Evolutionary conservation across 495 filamentous ascomycete genomes (phyloP).

Genomic region (Sordaria brevicollis): DNA sequence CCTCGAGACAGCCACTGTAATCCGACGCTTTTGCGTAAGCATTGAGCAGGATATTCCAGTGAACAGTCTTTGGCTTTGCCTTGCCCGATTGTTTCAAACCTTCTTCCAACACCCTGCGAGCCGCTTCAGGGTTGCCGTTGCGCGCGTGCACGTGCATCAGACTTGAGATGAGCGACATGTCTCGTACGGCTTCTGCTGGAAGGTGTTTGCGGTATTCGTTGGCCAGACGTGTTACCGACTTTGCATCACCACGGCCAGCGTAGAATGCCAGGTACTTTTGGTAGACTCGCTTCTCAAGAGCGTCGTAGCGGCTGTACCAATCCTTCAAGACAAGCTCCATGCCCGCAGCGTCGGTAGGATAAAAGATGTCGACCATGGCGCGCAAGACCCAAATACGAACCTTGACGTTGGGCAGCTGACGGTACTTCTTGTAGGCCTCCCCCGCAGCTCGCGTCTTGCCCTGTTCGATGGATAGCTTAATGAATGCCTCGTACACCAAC

Average conservation of each 20-base stretch:
- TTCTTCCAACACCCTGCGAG: constrained; percentile 48
- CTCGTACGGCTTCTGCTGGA: constrained; percentile 25
- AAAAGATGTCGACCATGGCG: constrained; percentile 23
- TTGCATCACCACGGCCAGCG: constrained; percentile 43
- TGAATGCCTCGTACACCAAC: constrained; percentile 19
- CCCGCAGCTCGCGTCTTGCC: constrained; percentile 13
- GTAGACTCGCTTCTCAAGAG: constrained; percentile 33
- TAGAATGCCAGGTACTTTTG: constrained; percentile 40
- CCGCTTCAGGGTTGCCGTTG: constrained; percentile 48
- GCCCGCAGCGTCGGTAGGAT: constrained; percentile 25
- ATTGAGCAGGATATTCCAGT: constrained; percentile 71
- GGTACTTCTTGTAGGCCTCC: constrained; percentile 26
- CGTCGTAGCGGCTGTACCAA: constrained; percentile 32
- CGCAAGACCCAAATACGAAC: constrained; percentile 4
- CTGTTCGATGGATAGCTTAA: constrained; percentile 7
- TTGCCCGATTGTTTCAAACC: constrained; percentile 44
- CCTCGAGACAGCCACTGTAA: constrained; percentile 47
- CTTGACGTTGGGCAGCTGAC: constrained; percentile 15
- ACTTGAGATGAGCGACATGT: constrained; percentile 25
- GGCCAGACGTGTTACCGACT: constrained; percentile 44
- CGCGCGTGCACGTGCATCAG: constrained; percentile 58
- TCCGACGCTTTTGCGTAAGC: constrained; percentile 57
- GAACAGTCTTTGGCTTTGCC: constrained; percentile 34
- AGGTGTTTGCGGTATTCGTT: constrained; percentile 31
- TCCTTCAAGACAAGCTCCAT: constrained; percentile 46